phyloP scores from a whole-genome alignment of 1,284 basidiomycete species.

The Ceratobasidium sp. region DNA sequence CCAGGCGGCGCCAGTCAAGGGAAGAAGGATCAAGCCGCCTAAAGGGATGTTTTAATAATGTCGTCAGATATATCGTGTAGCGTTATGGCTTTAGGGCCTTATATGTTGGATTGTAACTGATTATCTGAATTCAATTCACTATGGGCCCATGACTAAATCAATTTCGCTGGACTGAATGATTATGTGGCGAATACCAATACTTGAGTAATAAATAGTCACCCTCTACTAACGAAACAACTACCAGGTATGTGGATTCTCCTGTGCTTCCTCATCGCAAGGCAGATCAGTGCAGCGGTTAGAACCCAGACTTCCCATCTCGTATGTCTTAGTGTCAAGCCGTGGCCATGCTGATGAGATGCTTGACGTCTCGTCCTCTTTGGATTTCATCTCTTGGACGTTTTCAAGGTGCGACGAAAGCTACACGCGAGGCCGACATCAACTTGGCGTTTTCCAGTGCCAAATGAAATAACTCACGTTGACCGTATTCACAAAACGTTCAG shows the following conservation, averaged over 20 bases:
- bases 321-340: not conserved
- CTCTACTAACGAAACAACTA: not conserved
- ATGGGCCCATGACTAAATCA: too few species aligned
- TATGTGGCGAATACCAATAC: too few species aligned
- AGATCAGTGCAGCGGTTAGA: too few species aligned
- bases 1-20: slow-evolving; percentile 21
- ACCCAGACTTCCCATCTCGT: slow-evolving; percentile 23
- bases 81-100: too few species aligned
- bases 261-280: not conserved
- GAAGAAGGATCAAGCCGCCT: not conserved
- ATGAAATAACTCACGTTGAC: not conserved
- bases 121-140: too few species aligned
- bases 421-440: not conserved
- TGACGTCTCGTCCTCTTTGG: slow-evolving; percentile 1
- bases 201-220: too few species aligned
- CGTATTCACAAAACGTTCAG: not conserved
- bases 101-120: too few species aligned
- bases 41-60: not conserved
- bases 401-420: not conserved
- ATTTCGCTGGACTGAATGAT: too few species aligned
- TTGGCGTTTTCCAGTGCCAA: not conserved
- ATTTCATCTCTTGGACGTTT: not conserved
- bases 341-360: not conserved
- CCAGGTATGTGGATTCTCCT: not conserved
- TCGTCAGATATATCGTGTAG: too few species aligned